A percentile compares a stretch with the other conserved stretches of the same genome.
These are phyloP conservation scores for Chytriomyces sp. DNA, from an alignment of 192 early-diverging fungal species.

Conservation along the genomic window DNA sequence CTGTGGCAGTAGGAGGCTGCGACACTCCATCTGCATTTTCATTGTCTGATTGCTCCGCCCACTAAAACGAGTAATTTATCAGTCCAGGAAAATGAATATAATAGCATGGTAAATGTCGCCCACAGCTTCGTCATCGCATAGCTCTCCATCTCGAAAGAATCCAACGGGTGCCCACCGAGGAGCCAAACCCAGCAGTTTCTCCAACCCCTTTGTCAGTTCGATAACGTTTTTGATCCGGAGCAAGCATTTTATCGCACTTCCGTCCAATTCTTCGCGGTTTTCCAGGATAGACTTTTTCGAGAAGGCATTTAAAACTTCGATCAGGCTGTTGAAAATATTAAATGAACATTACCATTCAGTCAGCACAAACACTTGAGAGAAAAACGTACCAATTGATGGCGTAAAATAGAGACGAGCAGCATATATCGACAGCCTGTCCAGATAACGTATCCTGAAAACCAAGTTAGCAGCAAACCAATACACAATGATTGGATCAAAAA, in stretches of 20 bases:
- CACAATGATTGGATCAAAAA: neutral
- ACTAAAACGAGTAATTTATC: neutral
- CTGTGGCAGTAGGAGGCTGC: conserved; percentile 10
- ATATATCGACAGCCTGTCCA: conserved; percentile 9
- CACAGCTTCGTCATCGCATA: conserved; percentile 1
- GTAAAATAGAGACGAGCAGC: conserved; percentile 25
- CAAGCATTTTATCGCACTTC: conserved; percentile 13
- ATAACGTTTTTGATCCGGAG: conserved; percentile 1
- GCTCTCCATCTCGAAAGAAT: conserved; percentile 27
- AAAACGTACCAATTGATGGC: conserved; percentile 33
- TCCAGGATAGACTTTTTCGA: conserved; percentile 8
- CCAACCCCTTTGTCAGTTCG: neutral
- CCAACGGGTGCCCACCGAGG: conserved; percentile 29
- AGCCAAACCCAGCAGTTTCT: neutral
- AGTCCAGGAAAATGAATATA: neutral
- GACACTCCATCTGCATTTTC: conserved; percentile 6
- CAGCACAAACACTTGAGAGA: neutral
- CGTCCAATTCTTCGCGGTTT: neutral
- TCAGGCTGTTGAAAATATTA: neutral
- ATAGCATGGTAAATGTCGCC: neutral
- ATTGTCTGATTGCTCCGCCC: conserved; percentile 8
- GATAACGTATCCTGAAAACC: neutral
- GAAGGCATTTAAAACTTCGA: conserved; percentile 27
- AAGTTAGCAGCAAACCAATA: neutral
- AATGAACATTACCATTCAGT: no score